Conservation (phyloP, 2,329 filamentous ascomycete species). For the Fusarium circinatum region DNA sequence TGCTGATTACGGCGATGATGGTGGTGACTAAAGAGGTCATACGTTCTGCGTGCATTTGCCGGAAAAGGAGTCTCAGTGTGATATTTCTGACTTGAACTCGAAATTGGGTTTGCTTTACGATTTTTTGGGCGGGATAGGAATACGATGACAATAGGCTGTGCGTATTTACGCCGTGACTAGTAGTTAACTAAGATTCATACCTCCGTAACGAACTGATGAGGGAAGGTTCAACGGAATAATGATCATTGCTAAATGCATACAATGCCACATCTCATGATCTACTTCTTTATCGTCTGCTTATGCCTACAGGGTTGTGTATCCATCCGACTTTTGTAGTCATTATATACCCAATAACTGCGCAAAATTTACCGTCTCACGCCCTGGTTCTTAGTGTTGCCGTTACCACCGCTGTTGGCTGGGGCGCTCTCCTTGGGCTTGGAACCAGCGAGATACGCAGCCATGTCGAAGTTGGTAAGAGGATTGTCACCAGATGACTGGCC, state of each 20-base stretch:
- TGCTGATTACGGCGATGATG: conserved; percentile 44
- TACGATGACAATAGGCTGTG: background rate
- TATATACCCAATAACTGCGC: background rate
- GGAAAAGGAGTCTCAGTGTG: background rate
- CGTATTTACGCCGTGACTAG: background rate
- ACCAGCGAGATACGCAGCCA: conserved; percentile 72
- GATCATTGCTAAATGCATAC: conserved; percentile 1
- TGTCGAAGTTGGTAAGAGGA: conserved; percentile 67
- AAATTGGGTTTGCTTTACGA: conserved; percentile 15
- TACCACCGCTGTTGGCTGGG: conserved; percentile 32
- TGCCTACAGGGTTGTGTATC: background rate
- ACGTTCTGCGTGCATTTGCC: background rate
- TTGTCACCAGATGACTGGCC: conserved; percentile 48
- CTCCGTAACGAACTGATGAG: background rate
- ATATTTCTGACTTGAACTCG: background rate
- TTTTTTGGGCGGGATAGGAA: background rate
- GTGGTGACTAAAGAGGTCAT: conserved; percentile 25
- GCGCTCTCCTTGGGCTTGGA: conserved; percentile 56
- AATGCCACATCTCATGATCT: conserved; percentile 8
- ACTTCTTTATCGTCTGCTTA: background rate
- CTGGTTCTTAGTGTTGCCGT: conserved; percentile 50
- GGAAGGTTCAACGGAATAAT: background rate
- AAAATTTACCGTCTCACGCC: conserved; percentile 51
- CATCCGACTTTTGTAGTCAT: background rate
- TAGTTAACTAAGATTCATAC: background rate